Percentiles rank a stretch among this genome's conserved stretches.
These are phyloP conservation scores for Saksenaea oblongispora DNA, from an alignment of 371 early-diverging fungal genomes.

Conservation along the genomic window DNA sequence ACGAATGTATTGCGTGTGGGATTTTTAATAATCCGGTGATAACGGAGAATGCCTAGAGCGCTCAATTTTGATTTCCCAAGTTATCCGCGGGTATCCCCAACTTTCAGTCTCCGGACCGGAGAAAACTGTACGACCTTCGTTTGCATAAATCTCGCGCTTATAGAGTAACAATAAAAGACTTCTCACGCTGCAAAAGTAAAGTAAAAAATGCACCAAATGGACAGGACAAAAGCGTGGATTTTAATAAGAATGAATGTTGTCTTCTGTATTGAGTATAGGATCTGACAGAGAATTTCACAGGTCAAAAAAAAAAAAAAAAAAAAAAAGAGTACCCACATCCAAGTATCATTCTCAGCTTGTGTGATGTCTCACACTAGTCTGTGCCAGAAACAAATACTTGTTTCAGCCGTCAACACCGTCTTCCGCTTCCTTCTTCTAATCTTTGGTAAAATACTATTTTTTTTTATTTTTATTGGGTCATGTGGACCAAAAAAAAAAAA, in stretches of 20 bases:
- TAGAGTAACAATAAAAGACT: background rate
- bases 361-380: background rate
- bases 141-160: background rate
- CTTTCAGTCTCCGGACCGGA: too few species aligned
- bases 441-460: background rate
- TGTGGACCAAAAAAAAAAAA: too few species aligned
- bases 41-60: too few species aligned
- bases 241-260: too few species aligned
- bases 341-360: background rate
- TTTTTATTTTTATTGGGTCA: background rate
- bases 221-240: too few species aligned
- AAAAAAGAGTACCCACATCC: background rate
- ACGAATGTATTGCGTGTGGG: too few species aligned
- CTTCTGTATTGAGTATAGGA: background rate
- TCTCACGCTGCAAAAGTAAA: background rate
- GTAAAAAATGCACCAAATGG: background rate
- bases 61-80: too few species aligned
- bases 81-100: too few species aligned
- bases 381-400: constrained; percentile 2
- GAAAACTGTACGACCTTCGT: background rate
- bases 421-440: background rate
- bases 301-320: background rate
- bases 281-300: background rate
- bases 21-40: too few species aligned
- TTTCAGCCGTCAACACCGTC: background rate